A percentile compares a stretch with the other conserved stretches of the same genome.
Conservation (phyloP, 2,329 filamentous ascomycete genomes). For the Diaporthe eres region DNA sequence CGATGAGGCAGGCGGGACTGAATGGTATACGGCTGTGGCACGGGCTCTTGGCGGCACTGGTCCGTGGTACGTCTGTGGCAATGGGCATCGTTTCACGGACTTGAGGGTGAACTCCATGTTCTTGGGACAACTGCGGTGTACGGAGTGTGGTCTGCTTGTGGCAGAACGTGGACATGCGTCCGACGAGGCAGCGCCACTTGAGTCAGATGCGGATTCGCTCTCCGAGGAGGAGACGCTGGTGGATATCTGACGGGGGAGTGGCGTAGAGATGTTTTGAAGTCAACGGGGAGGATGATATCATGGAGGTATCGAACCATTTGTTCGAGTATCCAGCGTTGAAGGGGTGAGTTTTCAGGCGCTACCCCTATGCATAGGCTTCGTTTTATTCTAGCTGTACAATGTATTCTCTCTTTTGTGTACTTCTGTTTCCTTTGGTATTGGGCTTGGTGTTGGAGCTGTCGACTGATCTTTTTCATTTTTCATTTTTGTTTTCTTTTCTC, state of each 20-base stretch:
- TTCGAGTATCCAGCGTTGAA: not conserved
- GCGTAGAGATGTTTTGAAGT: not conserved
- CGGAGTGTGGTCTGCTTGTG: slow-evolving; percentile 71
- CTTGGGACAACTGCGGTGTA: slow-evolving; percentile 73
- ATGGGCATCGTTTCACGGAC: slow-evolving; percentile 71
- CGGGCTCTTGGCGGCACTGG: slow-evolving; percentile 60
- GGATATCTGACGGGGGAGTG: not conserved
- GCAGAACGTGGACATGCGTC: slow-evolving; percentile 65
- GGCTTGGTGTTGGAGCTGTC: not conserved
- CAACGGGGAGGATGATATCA: not conserved
- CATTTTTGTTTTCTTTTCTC: too few relatives aligned
- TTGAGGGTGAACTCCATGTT: slow-evolving; percentile 76
- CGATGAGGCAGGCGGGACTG: not conserved
- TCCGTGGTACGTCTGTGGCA: slow-evolving; percentile 73
- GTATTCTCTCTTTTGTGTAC: not conserved
- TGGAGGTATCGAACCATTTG: not conserved
- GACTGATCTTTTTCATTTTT: not conserved
- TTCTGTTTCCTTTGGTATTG: not conserved
- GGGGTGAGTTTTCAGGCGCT: not conserved
- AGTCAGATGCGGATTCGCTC: accelerated
- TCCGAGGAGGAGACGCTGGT: not conserved
- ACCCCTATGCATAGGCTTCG: not conserved
- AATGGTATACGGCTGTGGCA: not conserved
- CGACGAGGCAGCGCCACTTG: not conserved
- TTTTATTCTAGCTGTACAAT: not conserved